Percentiles rank a stretch among this genome's conserved stretches.
These are phyloP conservation scores for Suhomyces sp. DNA, from an alignment of 805 yeast genomes.

Conservation along the genomic window DNA sequence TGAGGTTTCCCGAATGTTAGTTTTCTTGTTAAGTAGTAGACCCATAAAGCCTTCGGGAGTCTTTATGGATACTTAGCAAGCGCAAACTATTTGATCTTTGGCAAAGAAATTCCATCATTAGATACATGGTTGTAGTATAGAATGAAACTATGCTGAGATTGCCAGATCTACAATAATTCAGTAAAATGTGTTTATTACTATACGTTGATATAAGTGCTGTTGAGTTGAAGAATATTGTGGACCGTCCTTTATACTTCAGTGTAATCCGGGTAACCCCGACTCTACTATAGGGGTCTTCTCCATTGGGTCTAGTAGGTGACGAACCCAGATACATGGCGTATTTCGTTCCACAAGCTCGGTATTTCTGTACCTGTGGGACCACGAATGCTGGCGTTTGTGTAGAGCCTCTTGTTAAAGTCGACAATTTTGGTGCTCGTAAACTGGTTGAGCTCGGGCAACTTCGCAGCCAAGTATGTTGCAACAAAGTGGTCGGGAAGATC, in stretches of 20 bases:
- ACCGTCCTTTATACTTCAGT: neutral
- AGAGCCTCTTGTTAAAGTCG: slow-evolving; percentile 8
- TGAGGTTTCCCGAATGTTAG: slow-evolving; percentile 4
- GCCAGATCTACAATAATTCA: slow-evolving; percentile 20
- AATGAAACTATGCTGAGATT: slow-evolving; percentile 48
- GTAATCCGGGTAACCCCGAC: neutral
- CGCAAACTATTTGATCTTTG: slow-evolving; percentile 29
- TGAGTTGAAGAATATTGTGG: neutral
- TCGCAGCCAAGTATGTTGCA: slow-evolving; percentile 25
- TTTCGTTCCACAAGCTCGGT: slow-evolving; percentile 38
- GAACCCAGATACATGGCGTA: slow-evolving; percentile 11
- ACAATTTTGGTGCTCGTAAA: slow-evolving; percentile 10
- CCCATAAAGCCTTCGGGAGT: slow-evolving; percentile 10
- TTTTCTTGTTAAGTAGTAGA: slow-evolving; percentile 18
- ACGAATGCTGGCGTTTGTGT: slow-evolving; percentile 13
- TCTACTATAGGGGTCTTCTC: no score
- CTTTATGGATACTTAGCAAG: slow-evolving; percentile 22
- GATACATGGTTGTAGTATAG: slow-evolving; percentile 31
- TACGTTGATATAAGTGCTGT: neutral
- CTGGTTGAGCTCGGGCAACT: slow-evolving; percentile 27
- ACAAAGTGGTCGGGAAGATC: slow-evolving; percentile 44
- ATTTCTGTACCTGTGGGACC: slow-evolving; percentile 24
- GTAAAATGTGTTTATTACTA: neutral
- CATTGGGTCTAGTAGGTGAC: neutral
- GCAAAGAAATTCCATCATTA: slow-evolving; percentile 45